Percentiles rank a stretch among this genome's conserved stretches.
Evolutionary conservation across 139 green algal species (phyloP).

Genomic region (Tetradesmus lagerheimii): DNA sequence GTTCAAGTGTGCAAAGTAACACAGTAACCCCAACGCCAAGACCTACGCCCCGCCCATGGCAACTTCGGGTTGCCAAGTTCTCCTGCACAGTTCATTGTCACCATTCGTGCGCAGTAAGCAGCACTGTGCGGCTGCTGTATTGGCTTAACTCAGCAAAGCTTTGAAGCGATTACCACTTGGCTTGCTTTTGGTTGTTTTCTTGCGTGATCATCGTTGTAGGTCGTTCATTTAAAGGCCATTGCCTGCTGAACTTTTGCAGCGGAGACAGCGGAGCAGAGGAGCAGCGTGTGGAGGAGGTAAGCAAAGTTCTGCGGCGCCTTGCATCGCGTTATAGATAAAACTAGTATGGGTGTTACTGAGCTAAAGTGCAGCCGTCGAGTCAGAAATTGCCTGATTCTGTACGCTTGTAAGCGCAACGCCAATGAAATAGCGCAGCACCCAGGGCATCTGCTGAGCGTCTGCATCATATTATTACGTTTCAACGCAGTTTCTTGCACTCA

Average conservation of each 20-base stretch:
- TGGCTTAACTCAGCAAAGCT: not conserved
- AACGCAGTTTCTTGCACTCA: not conserved
- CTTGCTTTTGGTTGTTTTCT: not conserved
- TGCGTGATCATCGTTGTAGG: not conserved
- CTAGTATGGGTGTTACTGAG: not conserved
- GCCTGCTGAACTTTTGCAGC: not conserved
- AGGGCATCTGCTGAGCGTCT: not conserved
- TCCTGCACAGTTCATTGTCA: not conserved
- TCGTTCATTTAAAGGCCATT: not conserved
- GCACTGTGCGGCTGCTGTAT: not conserved
- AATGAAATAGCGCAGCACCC: not conserved
- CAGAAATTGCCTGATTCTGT: not conserved
- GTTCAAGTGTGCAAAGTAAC: not conserved
- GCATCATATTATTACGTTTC: not conserved
- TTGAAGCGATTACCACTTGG: not conserved
- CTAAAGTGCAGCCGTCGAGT: not conserved
- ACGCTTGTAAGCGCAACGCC: not conserved
- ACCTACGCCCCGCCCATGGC: not conserved
- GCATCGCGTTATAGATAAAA: not conserved
- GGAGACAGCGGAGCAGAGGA: not conserved
- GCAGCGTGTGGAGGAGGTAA: not conserved
- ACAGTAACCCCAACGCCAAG: not conserved
- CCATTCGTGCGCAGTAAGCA: not conserved
- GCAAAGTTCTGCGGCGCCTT: not conserved
- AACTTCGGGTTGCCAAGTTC: not conserved